phyloP scores from a whole-genome alignment of 2,329 filamentous ascomycete genomes.

The Bipolaris sorokiniana region DNA sequence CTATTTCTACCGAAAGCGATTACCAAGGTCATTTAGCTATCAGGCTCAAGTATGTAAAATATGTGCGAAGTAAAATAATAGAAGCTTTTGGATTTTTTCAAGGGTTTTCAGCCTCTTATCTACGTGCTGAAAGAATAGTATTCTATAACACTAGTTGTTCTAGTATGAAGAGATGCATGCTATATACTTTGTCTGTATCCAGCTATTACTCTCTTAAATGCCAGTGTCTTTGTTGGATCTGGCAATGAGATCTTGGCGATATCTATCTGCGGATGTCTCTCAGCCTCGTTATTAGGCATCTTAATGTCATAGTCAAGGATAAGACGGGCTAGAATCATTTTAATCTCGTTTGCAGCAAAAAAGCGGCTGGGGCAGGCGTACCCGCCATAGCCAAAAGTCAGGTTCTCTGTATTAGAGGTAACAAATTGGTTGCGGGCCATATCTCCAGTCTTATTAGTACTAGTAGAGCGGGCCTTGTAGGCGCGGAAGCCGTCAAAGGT shows the following conservation, averaged over 20 bases:
- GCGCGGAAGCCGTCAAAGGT: slow-evolving; percentile 43
- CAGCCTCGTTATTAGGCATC: slow-evolving; percentile 23
- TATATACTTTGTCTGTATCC: too few relatives aligned
- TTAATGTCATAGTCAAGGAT: slow-evolving; percentile 39
- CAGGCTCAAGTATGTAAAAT: too few relatives aligned
- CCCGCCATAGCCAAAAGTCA: slow-evolving; percentile 40
- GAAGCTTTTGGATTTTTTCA: too few relatives aligned
- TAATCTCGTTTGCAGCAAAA: slow-evolving; percentile 45
- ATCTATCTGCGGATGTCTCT: slow-evolving; percentile 27
- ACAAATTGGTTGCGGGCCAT: slow-evolving; percentile 43
- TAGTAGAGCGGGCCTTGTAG: slow-evolving; percentile 36
- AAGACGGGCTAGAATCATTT: slow-evolving; percentile 41
- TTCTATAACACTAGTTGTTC: too few relatives aligned
- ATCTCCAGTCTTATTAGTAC: slow-evolving; percentile 25
- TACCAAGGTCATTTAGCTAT: too few relatives aligned
- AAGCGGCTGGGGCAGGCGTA: slow-evolving; percentile 45
- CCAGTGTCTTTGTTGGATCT: slow-evolving; percentile 21
- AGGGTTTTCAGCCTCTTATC: too few relatives aligned
- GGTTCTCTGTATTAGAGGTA: slow-evolving; percentile 31
- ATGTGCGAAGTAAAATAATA: too few relatives aligned
- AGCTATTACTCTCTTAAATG: slow-evolving; percentile 28
- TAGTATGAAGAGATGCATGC: too few relatives aligned
- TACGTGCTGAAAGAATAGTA: too few relatives aligned
- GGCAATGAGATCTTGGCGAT: slow-evolving; percentile 18
- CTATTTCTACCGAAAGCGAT: too few relatives aligned